These are phyloP conservation scores for Cordyceps cateniannulata DNA, from an alignment of 2,329 filamentous ascomycete genomes.

Conservation along the genomic window DNA sequence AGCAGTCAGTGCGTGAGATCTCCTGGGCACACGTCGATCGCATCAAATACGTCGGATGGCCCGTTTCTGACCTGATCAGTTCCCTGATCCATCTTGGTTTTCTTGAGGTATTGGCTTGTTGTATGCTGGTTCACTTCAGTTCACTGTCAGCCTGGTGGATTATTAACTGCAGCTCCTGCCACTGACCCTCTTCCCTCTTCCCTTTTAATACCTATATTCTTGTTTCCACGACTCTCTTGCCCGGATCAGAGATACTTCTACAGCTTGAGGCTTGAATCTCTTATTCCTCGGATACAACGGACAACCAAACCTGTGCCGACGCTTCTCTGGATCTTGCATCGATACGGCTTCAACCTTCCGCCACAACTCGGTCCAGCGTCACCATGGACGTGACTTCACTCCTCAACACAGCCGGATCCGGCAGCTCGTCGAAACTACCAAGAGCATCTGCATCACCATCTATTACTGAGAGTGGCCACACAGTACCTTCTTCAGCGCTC, in stretches of 20 bases:
- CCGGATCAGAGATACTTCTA: neutral
- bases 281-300: neutral
- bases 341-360: neutral
- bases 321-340: neutral
- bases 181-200: neutral
- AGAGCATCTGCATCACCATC: conserved; percentile 7
- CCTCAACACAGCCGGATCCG: conserved; percentile 8
- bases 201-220: neutral
- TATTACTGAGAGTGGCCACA: conserved; percentile 12
- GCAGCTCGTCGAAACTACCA: conserved; percentile 4
- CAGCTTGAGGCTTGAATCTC: neutral
- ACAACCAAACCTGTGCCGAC: neutral
- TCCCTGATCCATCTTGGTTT: conserved; percentile 3
- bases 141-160: neutral
- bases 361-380: neutral
- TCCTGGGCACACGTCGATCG: conserved; percentile 12
- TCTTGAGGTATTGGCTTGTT: neutral
- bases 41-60: conserved; percentile 13
- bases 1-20: conserved; percentile 13
- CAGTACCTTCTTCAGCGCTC: conserved; percentile 10
- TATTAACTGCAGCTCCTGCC: conserved; percentile 3
- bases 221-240: neutral
- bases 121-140: neutral
- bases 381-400: conserved; percentile 13
- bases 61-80: conserved; percentile 4